Conservation (phyloP, 139 green algal species). For the Micractinium sp. region DNA sequence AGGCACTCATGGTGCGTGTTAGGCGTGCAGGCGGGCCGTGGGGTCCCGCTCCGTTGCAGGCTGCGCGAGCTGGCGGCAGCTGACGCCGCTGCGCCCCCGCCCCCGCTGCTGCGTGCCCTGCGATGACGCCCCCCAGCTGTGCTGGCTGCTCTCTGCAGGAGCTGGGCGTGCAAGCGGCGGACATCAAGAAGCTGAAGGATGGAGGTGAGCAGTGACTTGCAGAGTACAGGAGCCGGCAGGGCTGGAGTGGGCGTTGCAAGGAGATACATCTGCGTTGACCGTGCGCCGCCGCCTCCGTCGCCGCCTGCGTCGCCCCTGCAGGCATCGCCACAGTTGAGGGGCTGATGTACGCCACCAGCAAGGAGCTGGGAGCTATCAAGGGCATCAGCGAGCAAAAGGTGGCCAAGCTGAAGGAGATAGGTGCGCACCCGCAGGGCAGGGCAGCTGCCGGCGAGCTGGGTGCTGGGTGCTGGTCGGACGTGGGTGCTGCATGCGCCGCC, state of each 20-base stretch:
- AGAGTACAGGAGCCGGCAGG: neutral
- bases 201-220: slow-evolving; percentile 59
- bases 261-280: neutral
- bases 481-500: neutral
- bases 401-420: slow-evolving; percentile 89
- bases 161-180: slow-evolving; percentile 79
- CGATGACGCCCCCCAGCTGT: neutral
- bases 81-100: neutral
- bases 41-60: too few species aligned
- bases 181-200: slow-evolving; percentile 97
- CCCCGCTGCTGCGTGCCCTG: neutral
- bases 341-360: slow-evolving; percentile 85
- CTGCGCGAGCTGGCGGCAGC: neutral
- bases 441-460: neutral
- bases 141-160: slow-evolving; percentile 57
- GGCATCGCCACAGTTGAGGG: slow-evolving; percentile 73
- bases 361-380: slow-evolving; percentile 91
- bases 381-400: slow-evolving; percentile 97
- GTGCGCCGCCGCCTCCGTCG: neutral
- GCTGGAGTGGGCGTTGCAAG: neutral
- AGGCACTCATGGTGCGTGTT: slow-evolving; percentile 51
- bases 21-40: neutral
- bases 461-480: neutral
- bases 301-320: neutral
- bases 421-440: slow-evolving; percentile 39